Base-by-base conservation (phyloP, 2,329 filamentous ascomycete genomes). In the Aquanectria penicillioides region DNA sequence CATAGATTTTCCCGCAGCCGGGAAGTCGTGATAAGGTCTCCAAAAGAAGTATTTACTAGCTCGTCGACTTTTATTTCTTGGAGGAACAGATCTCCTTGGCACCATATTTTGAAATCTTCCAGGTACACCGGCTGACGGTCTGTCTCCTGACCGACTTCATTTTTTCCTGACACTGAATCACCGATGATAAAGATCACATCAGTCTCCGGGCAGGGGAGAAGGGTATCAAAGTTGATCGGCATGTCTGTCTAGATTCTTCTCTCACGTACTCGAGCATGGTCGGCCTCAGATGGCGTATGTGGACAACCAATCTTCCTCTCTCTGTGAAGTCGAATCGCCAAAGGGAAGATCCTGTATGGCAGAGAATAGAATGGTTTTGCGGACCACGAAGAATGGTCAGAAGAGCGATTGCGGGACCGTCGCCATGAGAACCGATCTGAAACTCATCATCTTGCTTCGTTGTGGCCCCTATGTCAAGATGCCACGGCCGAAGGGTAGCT, bases 251-350 rank as follows among this genome's bases (percentile, higher is more conserved):
- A 18, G 20, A 23, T 41, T 31, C 18, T 9, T 7, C 15, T 26
- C 10, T 36, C 22, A n/a, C n/a, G 13, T 3, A 1, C 8, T 28
- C 4, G 5, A 41, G 6, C 2, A 10, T 12, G 4, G 11, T 8
- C 2, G 25, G 12, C 2, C 37, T 34, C 38, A 69, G 65, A 10
- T 61, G 56, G n/a, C 11, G 25, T 5, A 65, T 41, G 5, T 43
- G 13, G 3, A 62, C 57, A 10, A 68, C 57, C 2, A 74, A 65
- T 17, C 61, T 59, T 1, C 65, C 60, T 1, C 53, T n/a, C 6
- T 33, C 68, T n/a, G 62, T 69, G 41, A 73, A 72, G 38, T 71
- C 66, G 58, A 76, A 75, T 10, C n/a, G 64, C 71, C 70, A 74
- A 2, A 50, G 61, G 50, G 71, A 70, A 5, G 64, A 61, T 1